These are phyloP conservation scores for Claviceps pazoutovae DNA, from an alignment of 2,329 filamentous ascomycete species.

Conservation along the genomic window DNA sequence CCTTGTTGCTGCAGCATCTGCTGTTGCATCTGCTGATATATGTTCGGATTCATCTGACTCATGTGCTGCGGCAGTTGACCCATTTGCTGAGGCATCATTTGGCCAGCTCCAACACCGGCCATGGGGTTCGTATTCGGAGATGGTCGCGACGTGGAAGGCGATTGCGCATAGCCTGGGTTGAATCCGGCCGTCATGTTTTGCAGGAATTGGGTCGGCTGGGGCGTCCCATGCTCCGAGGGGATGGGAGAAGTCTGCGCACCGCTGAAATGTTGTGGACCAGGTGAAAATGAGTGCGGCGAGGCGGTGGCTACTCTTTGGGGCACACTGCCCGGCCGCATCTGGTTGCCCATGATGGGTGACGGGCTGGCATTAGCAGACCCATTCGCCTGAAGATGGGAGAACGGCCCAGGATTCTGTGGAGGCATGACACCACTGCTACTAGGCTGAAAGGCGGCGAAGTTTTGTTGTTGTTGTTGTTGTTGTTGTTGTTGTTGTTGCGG, in stretches of 20 bases:
- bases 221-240: constrained; percentile 62
- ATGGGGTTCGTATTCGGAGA: constrained; percentile 40
- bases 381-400: constrained; percentile 70
- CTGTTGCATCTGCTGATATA: constrained; percentile 28
- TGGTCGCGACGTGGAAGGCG: constrained; percentile 41
- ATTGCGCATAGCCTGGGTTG: constrained; percentile 43
- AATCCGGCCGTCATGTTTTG: constrained; percentile 45
- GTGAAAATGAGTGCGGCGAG: constrained; percentile 83
- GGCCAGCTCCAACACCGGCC: constrained; percentile 18
- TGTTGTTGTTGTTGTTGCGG: constrained; percentile 26
- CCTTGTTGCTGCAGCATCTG: constrained; percentile 19
- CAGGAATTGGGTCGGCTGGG: constrained; percentile 59
- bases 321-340: constrained; percentile 55
- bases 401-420: constrained; percentile 51
- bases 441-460: constrained; percentile 56
- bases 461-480: constrained; percentile 43
- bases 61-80: constrained; percentile 36
- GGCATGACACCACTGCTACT: constrained; percentile 47
- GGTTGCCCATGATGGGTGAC: constrained; percentile 82
- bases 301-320: constrained; percentile 77
- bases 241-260: constrained; percentile 57
- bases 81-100: constrained; percentile 43
- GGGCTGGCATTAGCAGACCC: constrained; percentile 75
- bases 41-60: constrained; percentile 25
- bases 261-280: constrained; percentile 57